phyloP scores from a whole-genome alignment of 345 rosid species.

The Brassica carinata region DNA sequence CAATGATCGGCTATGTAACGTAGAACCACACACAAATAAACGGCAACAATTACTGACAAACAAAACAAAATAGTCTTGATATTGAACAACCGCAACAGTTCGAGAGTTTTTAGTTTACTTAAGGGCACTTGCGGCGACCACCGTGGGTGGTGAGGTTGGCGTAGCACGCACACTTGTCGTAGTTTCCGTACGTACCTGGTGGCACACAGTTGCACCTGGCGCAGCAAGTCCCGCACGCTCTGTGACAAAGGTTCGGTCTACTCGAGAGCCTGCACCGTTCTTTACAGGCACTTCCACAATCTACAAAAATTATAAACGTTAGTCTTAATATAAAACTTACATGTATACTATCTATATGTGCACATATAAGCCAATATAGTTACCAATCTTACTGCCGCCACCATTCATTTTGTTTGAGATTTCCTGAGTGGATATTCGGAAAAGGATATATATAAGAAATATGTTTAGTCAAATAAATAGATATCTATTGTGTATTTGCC shows the following conservation, averaged over 20 bases:
- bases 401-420: background rate
- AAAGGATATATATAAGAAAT: background rate
- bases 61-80: conserved; percentile 7
- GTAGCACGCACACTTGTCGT: conserved; percentile 67
- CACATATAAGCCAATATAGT: background rate
- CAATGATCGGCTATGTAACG: too few species aligned
- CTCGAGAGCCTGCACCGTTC: conserved; percentile 66
- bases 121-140: conserved; percentile 82
- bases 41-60: conserved; percentile 5
- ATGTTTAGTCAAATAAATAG: background rate
- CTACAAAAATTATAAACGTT: conserved; percentile 35
- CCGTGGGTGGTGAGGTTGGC: conserved; percentile 72
- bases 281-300: conserved; percentile 60
- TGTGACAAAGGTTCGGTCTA: conserved; percentile 59
- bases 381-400: conserved; percentile 32
- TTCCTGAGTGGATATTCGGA: conserved; percentile 22
- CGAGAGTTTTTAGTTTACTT: conserved; percentile 8
- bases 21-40: conserved; percentile 21
- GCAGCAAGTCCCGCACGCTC: conserved; percentile 83
- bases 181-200: conserved; percentile 70
- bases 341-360: background rate
- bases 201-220: conserved; percentile 78
- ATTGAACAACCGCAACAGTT: background rate
- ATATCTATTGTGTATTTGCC: background rate
- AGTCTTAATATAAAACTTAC: background rate